Percentiles rank a stretch among this genome's conserved stretches.
These are phyloP conservation scores for Endocalyx cinctus DNA, from an alignment of 2,329 filamentous ascomycete species.

Conservation along the genomic window DNA sequence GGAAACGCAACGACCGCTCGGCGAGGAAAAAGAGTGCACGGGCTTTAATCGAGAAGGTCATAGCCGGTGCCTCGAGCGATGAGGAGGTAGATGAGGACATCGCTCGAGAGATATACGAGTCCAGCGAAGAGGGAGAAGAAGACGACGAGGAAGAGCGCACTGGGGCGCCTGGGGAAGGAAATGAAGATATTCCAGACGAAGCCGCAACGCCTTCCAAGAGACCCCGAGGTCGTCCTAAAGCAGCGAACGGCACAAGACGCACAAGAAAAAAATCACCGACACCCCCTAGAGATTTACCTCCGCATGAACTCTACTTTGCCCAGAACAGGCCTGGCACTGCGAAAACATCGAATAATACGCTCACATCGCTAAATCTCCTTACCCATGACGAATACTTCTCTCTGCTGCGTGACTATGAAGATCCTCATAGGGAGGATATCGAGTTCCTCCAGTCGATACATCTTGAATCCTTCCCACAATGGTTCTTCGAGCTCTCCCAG, in stretches of 20 bases:
- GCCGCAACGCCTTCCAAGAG: constrained; percentile 43
- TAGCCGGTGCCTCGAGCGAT: constrained; percentile 60
- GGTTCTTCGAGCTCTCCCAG: constrained; percentile 84
- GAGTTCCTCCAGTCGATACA: constrained; percentile 71
- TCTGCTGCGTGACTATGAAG: constrained; percentile 56
- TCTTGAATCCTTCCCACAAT: constrained; percentile 79
- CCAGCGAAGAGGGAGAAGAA: constrained; percentile 47
- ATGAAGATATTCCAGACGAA: constrained; percentile 22
- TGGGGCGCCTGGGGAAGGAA: constrained; percentile 9
- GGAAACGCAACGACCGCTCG: constrained; percentile 71
- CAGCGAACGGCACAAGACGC: constrained; percentile 14
- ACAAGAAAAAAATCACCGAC: constrained; percentile 65
- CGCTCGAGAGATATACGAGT: constrained; percentile 63
- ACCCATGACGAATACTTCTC: constrained; percentile 91
- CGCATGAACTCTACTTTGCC: constrained; percentile 90
- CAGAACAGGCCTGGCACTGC: constrained; percentile 78
- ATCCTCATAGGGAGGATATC: constrained; percentile 67
- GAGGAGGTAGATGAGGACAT: constrained; percentile 68
- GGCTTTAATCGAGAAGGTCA: constrained; percentile 67
- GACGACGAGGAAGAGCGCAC: constrained; percentile 24
- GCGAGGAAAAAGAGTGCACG: constrained; percentile 81
- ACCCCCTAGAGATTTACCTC: constrained; percentile 74
- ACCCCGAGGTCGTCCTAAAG: constrained; percentile 37
- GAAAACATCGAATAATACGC: constrained; percentile 83
- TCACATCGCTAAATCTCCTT: constrained; percentile 69